phyloP scores from a whole-genome alignment of 371 early-diverging fungal genomes.

The Pancytospora philotis region DNA sequence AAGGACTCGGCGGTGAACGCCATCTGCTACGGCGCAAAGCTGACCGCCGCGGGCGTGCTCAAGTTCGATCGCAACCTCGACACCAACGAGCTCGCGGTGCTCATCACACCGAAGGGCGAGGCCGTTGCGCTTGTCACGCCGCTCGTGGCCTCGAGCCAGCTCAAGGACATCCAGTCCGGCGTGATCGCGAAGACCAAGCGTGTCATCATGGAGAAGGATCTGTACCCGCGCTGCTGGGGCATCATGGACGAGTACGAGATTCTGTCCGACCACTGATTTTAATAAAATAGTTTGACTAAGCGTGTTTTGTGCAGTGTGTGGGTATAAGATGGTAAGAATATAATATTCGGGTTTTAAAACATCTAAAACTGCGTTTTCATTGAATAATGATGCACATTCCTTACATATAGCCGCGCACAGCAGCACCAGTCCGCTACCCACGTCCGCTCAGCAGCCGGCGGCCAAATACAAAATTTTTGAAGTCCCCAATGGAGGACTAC shows the following conservation, averaged over 20 bases:
- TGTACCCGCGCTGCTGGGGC: conserved; percentile 92
- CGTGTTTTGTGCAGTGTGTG: too few relatives aligned
- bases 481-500: conserved; percentile 5
- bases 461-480: too few relatives aligned
- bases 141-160: conserved; percentile 83
- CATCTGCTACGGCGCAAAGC: conserved; percentile 94
- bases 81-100: conserved; percentile 78
- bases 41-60: conserved; percentile 90
- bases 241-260: conserved; percentile 62
- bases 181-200: conserved; percentile 94
- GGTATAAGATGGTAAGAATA: too few relatives aligned
- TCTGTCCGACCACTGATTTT: conserved; percentile 24
- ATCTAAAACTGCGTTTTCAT: too few relatives aligned
- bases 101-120: conserved; percentile 99
- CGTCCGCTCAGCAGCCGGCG: too few relatives aligned
- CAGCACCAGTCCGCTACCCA: too few relatives aligned
- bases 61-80: conserved; percentile 90
- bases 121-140: conserved; percentile 91
- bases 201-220: conserved; percentile 98
- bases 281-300: not conserved
- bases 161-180: conserved; percentile 80
- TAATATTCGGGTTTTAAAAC: too few relatives aligned
- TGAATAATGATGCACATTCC: too few relatives aligned
- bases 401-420: too few relatives aligned
- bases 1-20: conserved; percentile 97